These are phyloP conservation scores for Irpex sp. DNA, from an alignment of 1,284 basidiomycete species.

Conservation along the genomic window DNA sequence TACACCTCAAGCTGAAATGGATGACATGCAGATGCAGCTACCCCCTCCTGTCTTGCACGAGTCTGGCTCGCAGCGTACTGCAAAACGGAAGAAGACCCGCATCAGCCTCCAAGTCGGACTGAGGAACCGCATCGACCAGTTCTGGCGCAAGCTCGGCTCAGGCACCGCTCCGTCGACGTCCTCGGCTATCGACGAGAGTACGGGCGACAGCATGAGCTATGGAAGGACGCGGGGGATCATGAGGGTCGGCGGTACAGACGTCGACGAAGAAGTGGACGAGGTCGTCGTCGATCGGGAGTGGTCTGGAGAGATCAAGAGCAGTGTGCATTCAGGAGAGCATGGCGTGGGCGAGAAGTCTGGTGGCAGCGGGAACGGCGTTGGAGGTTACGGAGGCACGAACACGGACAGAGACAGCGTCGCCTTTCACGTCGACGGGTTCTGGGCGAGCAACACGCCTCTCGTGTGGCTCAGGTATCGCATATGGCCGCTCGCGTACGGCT, in stretches of 20 bases:
- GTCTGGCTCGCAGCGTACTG: neutral
- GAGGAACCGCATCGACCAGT: conserved; percentile 6
- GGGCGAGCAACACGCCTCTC: conserved; percentile 25
- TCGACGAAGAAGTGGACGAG: conserved; percentile 50
- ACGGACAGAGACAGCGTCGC: conserved; percentile 34
- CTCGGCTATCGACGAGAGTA: conserved; percentile 35
- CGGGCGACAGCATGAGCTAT: conserved; percentile 27
- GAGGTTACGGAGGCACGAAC: conserved; percentile 33
- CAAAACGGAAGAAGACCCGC: conserved; percentile 11
- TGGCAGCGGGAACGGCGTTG: conserved; percentile 28
- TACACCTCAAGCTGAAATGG: neutral
- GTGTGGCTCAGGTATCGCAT: conserved; percentile 34
- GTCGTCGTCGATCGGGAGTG: conserved; percentile 71
- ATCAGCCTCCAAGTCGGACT: conserved; percentile 7
- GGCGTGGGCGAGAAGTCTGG: conserved; percentile 21
- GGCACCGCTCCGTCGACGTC: conserved; percentile 41
- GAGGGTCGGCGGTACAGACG: conserved; percentile 13
- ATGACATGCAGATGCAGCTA: neutral
- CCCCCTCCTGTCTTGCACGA: conserved; percentile 7
- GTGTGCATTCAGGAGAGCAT: conserved; percentile 41
- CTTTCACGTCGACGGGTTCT: conserved; percentile 26
- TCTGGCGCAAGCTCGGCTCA: conserved; percentile 33
- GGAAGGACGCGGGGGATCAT: conserved; percentile 28
- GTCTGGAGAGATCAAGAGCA: conserved; percentile 51
- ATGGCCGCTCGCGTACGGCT: conserved; percentile 39